phyloP scores from a whole-genome alignment of 2,329 filamentous ascomycete genomes.

The Arthrinium puccinioides region DNA sequence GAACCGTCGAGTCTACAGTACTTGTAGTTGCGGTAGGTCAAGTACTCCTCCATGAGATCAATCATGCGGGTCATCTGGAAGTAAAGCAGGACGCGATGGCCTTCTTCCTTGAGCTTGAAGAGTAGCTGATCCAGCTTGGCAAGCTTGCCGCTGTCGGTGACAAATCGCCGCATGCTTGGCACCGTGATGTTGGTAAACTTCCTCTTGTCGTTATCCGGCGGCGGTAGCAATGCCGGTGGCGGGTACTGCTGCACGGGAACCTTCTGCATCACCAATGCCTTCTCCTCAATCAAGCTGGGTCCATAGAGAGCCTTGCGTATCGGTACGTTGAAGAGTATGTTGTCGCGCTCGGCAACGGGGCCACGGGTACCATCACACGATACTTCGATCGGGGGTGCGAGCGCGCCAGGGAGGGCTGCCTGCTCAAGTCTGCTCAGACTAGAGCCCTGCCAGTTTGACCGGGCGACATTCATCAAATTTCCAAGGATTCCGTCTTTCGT shows the following conservation, averaged over 20 bases:
- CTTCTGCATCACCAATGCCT: conserved; percentile 66
- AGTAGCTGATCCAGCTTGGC: conserved; percentile 84
- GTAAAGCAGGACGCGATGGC: conserved; percentile 90
- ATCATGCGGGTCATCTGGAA: conserved; percentile 99
- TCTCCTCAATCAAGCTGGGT: conserved; percentile 57
- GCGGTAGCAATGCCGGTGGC: conserved; percentile 59
- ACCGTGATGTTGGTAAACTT: conserved; percentile 87
- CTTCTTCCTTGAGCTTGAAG: conserved; percentile 81
- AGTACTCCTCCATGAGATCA: conserved; percentile 96
- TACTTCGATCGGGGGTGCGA: conserved; percentile 80
- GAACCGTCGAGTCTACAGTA: conserved; percentile 95
- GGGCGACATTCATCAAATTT: conserved; percentile 73
- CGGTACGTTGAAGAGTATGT: conserved; percentile 68
- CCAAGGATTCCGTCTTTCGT: conserved; percentile 65
- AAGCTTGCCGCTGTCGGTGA: conserved; percentile 95
- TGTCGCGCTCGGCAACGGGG: conserved; percentile 56
- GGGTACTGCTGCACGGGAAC: conserved; percentile 60
- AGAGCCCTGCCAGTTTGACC: conserved; percentile 54
- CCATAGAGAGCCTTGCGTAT: conserved; percentile 73
- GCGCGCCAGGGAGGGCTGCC: conserved; percentile 68
- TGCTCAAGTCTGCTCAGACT: conserved; percentile 76
- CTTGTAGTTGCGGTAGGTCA: conserved; percentile 98
- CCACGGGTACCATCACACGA: conserved; percentile 62
- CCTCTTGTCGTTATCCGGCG: conserved; percentile 72
- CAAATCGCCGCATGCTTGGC: conserved; percentile 94